Percentiles rank a stretch among this genome's conserved stretches.
phyloP scores from a whole-genome alignment of 176 grass and related monocot genomes.

The Alopecurus myosuroides region DNA sequence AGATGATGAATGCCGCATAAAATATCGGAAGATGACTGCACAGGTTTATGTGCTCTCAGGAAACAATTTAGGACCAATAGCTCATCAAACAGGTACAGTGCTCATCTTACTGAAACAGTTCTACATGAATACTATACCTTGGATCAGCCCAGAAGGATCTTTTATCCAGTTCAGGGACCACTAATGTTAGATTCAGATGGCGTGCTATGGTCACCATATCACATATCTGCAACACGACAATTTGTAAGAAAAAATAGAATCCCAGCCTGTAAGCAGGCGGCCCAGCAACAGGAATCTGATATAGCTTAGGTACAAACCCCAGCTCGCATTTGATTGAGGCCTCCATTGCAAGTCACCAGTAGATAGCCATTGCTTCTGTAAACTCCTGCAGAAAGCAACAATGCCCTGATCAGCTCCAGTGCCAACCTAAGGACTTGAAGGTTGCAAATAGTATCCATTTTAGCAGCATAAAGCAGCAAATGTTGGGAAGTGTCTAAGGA shows the following conservation, averaged over 20 bases:
- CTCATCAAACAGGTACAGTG: not conserved
- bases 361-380: slow-evolving; percentile 93
- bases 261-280: not conserved
- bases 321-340: slow-evolving; percentile 96
- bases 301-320: slow-evolving; percentile 55
- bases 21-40: not conserved
- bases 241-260: not conserved
- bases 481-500: not conserved
- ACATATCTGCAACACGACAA: slow-evolving; percentile 67
- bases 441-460: not conserved
- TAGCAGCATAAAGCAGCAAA: not conserved
- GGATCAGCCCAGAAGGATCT: slow-evolving; percentile 96
- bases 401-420: not conserved
- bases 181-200: slow-evolving; percentile 78
- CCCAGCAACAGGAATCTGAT: not conserved
- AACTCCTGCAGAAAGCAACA: slow-evolving; percentile 51
- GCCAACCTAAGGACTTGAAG: not conserved
- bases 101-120: not conserved
- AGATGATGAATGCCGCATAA: not conserved
- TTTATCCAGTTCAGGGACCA: slow-evolving; percentile 94
- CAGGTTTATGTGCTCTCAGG: not conserved
- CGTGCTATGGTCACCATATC: slow-evolving; percentile 96
- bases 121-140: slow-evolving; percentile 43
- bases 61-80: not conserved
- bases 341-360: slow-evolving; percentile 78